Evolutionary conservation across 2,329 filamentous ascomycete genomes (phyloP).

Genomic region (Beauveria asiatica): DNA sequence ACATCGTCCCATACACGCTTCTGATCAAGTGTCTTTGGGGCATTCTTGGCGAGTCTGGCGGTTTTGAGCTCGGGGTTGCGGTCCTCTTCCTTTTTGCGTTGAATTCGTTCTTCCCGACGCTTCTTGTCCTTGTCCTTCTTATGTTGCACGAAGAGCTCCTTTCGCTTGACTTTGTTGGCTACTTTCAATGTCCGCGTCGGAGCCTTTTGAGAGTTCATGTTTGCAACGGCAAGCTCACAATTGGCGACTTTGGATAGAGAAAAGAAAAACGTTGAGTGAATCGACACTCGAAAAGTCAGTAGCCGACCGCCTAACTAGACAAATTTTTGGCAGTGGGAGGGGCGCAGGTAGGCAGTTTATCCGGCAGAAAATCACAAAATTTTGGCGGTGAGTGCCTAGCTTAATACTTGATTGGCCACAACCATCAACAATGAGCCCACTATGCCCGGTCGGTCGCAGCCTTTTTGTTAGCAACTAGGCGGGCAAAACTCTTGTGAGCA

Average conservation of each 20-base stretch:
- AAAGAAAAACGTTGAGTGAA: neutral
- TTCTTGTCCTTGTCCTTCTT: constrained; percentile 69
- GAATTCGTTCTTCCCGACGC: constrained; percentile 68
- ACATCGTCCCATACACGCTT: constrained; percentile 87
- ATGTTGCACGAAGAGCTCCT: constrained; percentile 68
- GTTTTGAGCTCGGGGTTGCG: constrained; percentile 69
- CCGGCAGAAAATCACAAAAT: constrained; percentile 27
- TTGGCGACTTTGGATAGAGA: neutral
- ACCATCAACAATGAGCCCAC: constrained; percentile 8
- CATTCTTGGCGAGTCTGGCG: constrained; percentile 66
- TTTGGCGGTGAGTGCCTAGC: constrained; percentile 28
- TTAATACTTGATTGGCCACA: constrained; percentile 17
- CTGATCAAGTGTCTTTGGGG: constrained; percentile 72
- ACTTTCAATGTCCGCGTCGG: constrained; percentile 35
- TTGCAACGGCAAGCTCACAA: neutral
- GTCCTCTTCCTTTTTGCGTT: constrained; percentile 75
- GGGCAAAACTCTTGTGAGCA: constrained; percentile 10
- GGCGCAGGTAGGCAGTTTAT: constrained; percentile 5
- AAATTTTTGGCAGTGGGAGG: constrained; percentile 13
- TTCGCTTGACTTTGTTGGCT: constrained; percentile 71
- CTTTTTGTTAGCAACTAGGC: neutral
- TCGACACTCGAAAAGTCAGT: constrained; percentile 4
- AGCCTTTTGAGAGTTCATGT: constrained; percentile 28
- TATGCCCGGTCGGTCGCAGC: neutral
- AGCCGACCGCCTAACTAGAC: constrained; percentile 6